Percentiles rank a stretch among this genome's conserved stretches.
Evolutionary conservation across 2,329 filamentous ascomycete species (phyloP).

Genomic region (Leptographium lundbergii): DNA sequence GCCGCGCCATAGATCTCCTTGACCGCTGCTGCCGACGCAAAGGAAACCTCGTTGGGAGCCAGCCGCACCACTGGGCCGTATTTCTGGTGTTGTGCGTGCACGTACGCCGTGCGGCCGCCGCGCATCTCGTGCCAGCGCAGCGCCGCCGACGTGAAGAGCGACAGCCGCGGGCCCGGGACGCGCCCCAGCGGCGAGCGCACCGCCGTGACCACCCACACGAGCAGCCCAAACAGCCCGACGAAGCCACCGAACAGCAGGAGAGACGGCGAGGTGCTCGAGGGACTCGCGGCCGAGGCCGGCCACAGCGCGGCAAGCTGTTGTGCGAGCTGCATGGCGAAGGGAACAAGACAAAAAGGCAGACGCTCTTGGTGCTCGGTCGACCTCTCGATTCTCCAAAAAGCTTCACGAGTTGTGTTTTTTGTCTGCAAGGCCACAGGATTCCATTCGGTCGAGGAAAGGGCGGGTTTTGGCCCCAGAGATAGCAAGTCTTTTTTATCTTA

Average conservation of each 20-base stretch:
- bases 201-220: slow-evolving; percentile 6
- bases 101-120: slow-evolving; percentile 37
- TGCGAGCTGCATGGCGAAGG: not conserved
- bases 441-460: not conserved
- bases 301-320: not conserved
- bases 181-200: slow-evolving; percentile 24
- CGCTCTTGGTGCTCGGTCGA: too few species aligned
- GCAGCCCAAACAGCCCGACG: not conserved
- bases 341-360: too few species aligned
- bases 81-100: slow-evolving; percentile 39
- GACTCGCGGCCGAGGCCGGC: not conserved
- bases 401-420: not conserved
- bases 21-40: slow-evolving; percentile 40
- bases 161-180: slow-evolving; percentile 35
- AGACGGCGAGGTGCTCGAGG: not conserved
- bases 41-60: slow-evolving; percentile 45
- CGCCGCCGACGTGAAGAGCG: slow-evolving; percentile 35
- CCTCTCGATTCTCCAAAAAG: too few species aligned
- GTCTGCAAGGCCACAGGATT: not conserved
- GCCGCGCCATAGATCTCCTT: slow-evolving; percentile 51
- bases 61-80: slow-evolving; percentile 47
- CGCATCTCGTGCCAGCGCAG: slow-evolving; percentile 45
- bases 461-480: not conserved
- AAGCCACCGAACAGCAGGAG: not conserved
- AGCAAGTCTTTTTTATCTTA: not conserved